Base-by-base conservation (phyloP, 1,284 basidiomycete genomes). In the Apiotrichum porosum region DNA sequence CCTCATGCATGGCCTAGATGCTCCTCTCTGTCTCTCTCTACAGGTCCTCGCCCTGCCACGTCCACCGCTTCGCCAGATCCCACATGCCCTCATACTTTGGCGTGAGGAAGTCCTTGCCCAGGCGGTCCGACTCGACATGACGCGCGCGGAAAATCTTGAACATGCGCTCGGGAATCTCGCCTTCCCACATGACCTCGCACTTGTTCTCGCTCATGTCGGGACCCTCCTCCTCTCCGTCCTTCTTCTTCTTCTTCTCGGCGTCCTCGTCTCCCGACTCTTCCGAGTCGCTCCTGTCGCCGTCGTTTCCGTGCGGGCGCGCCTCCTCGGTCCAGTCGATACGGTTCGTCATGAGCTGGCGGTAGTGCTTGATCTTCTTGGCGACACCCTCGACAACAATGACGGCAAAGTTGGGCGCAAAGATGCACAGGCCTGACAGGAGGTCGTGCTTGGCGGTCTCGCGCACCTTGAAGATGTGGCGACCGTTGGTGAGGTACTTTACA, bases 261-360 rank as follows among this genome's bases (percentile, higher is more conserved):
- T 77, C 77, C 30, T 55, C 65, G 10, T 84, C 51, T 3, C 51
- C 59, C 2, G 43, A 49, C 8, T 52, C 60, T 17, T 36, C 45
- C 10, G 42, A 51, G 13, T 28, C 65, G 51, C 83, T 84, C n/a
- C 22, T 26, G 6, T 83, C 82, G 52, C 83, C 83, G 3, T 71
- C 80, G 21, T 61, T 63, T 30, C 82, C 85, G 24, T 86, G 79
- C 14, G 88, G 83, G 21, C 88, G 81, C 0, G 90, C 87, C 33
- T 88, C 81, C 68, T 97, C 90, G 0, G 88, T 95, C 94, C 94
- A 99, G 32, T 86, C 84, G 42, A 98, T 90, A 42, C 95, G 86
- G 40, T 83, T 75, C 34, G 87, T 65, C 88, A 99, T 86, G 43
- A 98, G 77, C 23, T 84, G 80, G 62, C 86, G 90, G 75, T 95